Conservation (phyloP, 192 early-diverging fungal genomes). For the Mortierella antarctica region DNA sequence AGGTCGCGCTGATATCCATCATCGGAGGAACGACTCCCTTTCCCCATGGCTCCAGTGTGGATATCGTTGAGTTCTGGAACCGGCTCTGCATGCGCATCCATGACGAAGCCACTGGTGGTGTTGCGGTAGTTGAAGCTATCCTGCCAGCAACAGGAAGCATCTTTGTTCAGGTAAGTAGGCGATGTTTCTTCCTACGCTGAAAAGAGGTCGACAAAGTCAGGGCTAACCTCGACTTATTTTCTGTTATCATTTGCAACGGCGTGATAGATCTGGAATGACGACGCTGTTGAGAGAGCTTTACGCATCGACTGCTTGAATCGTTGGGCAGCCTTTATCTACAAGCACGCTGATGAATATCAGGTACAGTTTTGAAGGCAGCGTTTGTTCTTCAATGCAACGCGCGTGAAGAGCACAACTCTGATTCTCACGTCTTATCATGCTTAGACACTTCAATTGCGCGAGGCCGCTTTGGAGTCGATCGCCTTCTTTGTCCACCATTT, state of each 20-base stretch:
- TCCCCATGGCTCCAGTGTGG: conserved; percentile 17
- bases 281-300: conserved; percentile 16
- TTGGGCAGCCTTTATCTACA: conserved; percentile 52
- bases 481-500: conserved; percentile 45
- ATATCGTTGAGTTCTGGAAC: conserved; percentile 55
- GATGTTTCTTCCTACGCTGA: neutral
- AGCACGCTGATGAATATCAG: conserved; percentile 57
- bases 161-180: conserved; percentile 53
- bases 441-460: conserved; percentile 67
- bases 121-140: conserved; percentile 64
- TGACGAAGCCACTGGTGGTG: conserved; percentile 55
- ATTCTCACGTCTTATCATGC: neutral
- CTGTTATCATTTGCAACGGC: neutral
- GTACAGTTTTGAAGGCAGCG: conserved; percentile 33
- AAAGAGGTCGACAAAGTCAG: neutral
- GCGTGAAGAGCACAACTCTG: too few species aligned
- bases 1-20: conserved; percentile 56
- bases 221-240: neutral
- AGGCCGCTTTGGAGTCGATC: conserved; percentile 61
- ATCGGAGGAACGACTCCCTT: conserved; percentile 34
- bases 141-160: conserved; percentile 68
- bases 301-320: conserved; percentile 52
- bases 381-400: neutral
- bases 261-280: conserved; percentile 41
- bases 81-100: conserved; percentile 54